Conservation (phyloP, 2,329 filamentous ascomycete species). For the Alternaria sp. region DNA sequence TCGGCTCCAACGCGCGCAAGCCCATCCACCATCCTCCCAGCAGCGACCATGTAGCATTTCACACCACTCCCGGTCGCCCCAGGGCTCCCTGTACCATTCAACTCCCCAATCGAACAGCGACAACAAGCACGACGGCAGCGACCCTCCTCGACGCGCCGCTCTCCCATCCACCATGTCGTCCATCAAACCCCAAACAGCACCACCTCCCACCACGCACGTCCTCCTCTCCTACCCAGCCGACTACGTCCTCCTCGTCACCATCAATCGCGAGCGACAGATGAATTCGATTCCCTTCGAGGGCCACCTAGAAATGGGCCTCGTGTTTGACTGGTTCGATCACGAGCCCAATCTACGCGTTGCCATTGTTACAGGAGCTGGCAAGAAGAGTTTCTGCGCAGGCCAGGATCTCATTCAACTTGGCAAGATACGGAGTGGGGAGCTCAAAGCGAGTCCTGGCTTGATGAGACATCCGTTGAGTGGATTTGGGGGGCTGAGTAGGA, state of each 20-base stretch:
- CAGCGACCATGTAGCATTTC: slow-evolving; percentile 16
- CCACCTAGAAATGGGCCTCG: slow-evolving; percentile 59
- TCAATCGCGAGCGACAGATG: slow-evolving; percentile 60
- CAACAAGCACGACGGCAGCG: neutral
- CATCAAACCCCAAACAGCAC: slow-evolving; percentile 38
- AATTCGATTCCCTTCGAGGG: slow-evolving; percentile 55
- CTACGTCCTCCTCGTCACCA: slow-evolving; percentile 61
- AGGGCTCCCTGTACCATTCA: neutral
- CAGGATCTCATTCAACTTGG: slow-evolving; percentile 61
- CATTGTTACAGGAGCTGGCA: slow-evolving; percentile 60
- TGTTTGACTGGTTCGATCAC: slow-evolving; percentile 64
- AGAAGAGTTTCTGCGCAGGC: slow-evolving; percentile 63
- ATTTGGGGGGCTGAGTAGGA: slow-evolving; percentile 64
- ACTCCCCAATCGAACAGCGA: neutral
- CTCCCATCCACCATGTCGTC: slow-evolving; percentile 31
- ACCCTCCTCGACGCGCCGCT: neutral
- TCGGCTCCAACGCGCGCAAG: slow-evolving; percentile 8
- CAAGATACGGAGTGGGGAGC: slow-evolving; percentile 38
- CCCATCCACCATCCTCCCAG: neutral
- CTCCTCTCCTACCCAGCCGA: slow-evolving; percentile 57
- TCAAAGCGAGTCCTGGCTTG: slow-evolving; percentile 34
- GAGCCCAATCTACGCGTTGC: slow-evolving; percentile 59
- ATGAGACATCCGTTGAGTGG: slow-evolving; percentile 57
- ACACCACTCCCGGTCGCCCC: neutral
- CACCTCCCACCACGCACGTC: slow-evolving; percentile 45